phyloP scores from a whole-genome alignment of 345 rosid genomes.

The Citrus maxima region DNA sequence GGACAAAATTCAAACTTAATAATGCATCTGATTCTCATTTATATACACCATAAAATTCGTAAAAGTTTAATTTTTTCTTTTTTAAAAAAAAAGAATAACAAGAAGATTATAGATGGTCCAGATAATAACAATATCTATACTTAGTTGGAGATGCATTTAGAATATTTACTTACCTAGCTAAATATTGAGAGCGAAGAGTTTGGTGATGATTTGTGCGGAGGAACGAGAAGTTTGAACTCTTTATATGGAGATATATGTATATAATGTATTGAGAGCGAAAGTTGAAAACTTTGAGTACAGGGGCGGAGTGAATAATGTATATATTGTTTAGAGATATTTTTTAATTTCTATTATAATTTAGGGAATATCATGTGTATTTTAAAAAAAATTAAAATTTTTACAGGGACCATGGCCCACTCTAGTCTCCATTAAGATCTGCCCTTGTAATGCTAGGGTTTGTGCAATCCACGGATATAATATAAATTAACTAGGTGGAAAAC shows the following conservation, averaged over 20 bases:
- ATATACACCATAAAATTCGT: too few species aligned
- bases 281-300: too few species aligned
- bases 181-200: neutral
- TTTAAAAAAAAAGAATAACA: too few species aligned
- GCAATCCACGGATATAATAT: neutral
- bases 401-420: rapidly evolving
- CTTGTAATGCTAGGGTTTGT: neutral
- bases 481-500: neutral
- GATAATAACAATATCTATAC: neutral
- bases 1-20: neutral
- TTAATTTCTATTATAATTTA: too few species aligned
- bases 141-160: neutral
- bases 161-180: neutral
- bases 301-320: too few species aligned
- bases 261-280: too few species aligned
- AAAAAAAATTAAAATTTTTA: too few species aligned
- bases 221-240: neutral
- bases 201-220: neutral
- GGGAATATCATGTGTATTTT: rapidly evolving
- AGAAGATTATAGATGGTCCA: neutral
- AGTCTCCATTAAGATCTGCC: too few species aligned
- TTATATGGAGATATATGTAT: neutral
- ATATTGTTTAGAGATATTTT: too few species aligned
- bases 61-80: too few species aligned
- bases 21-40: too few species aligned